Percentiles rank a stretch among this genome's conserved stretches.
phyloP scores from a whole-genome alignment of 106 monocot genomes.

The Dendrobium chrysotoxum region DNA sequence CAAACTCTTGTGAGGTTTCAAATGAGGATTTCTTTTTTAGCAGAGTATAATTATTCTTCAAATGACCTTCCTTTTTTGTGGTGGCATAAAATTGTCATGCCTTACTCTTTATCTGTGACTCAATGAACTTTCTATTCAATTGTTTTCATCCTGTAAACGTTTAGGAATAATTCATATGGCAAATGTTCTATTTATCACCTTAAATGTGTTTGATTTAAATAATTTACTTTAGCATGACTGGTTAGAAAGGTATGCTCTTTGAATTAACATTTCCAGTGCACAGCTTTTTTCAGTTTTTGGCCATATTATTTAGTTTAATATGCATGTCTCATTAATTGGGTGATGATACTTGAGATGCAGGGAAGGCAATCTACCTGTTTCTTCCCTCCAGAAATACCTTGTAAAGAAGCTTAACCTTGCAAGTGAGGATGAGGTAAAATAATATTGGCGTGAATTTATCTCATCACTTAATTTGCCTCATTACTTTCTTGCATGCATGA shows the following conservation, averaged over 20 bases:
- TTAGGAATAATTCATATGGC: too few species aligned
- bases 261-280: background rate
- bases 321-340: background rate
- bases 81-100: too few species aligned
- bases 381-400: constrained; percentile 42
- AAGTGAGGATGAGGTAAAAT: constrained; percentile 42
- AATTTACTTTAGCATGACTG: background rate
- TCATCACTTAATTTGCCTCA: background rate
- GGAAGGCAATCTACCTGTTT: constrained; percentile 34
- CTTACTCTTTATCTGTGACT: too few species aligned
- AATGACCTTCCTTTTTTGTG: too few species aligned
- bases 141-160: too few species aligned
- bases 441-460: background rate
- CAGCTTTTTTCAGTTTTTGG: background rate
- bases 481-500: background rate
- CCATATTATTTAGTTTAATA: background rate
- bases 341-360: constrained; percentile 10
- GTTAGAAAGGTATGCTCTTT: background rate
- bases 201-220: too few species aligned
- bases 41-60: too few species aligned
- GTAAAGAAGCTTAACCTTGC: constrained; percentile 36
- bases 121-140: too few species aligned
- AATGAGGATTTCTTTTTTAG: too few species aligned
- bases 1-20: too few species aligned
- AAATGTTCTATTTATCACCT: too few species aligned